Percentiles rank a stretch among this genome's conserved stretches.
Evolutionary conservation across 2,329 filamentous ascomycete genomes (phyloP).

Genomic region (Botryotinia globosa): DNA sequence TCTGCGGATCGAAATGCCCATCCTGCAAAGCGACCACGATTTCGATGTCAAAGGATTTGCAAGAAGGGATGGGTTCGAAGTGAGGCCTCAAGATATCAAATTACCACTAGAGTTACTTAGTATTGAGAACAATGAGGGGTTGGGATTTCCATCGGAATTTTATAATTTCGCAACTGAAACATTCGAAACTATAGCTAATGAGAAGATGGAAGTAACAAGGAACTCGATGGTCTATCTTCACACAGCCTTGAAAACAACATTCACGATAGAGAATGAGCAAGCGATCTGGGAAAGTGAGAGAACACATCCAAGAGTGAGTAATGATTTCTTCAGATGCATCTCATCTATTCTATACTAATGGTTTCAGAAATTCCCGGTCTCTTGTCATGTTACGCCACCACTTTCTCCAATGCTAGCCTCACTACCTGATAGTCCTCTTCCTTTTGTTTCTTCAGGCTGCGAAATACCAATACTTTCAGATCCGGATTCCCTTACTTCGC

Average conservation of each 20-base stretch:
- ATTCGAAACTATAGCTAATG: conserved; percentile 23
- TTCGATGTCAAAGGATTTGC: conserved; percentile 33
- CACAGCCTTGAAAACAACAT: conserved; percentile 24
- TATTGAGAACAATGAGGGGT: conserved; percentile 32
- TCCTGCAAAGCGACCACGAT: conserved; percentile 35
- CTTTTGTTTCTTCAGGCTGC: conserved; percentile 18
- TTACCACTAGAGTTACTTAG: conserved; percentile 36
- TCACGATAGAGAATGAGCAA: conserved; percentile 30
- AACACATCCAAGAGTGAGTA: conserved; percentile 32
- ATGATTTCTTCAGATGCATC: neutral
- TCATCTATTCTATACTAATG: neutral
- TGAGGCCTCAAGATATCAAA: conserved; percentile 31
- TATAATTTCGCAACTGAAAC: conserved; percentile 23
- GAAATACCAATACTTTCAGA: conserved; percentile 32
- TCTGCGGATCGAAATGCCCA: conserved; percentile 32
- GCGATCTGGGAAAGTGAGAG: conserved; percentile 26
- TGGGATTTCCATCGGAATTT: conserved; percentile 29
- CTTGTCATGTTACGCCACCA: conserved; percentile 36
- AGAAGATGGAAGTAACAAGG: conserved; percentile 34
- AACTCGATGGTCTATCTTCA: conserved; percentile 32
- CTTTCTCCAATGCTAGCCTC: conserved; percentile 29
- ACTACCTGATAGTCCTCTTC: neutral
- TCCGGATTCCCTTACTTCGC: conserved; percentile 28
- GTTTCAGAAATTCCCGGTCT: conserved; percentile 25
- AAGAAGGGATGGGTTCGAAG: conserved; percentile 32